A percentile compares a stretch with the other conserved stretches of the same genome.
Evolutionary conservation across 805 yeast species (phyloP).

Genomic region (Nakazawaea anatomiae): DNA sequence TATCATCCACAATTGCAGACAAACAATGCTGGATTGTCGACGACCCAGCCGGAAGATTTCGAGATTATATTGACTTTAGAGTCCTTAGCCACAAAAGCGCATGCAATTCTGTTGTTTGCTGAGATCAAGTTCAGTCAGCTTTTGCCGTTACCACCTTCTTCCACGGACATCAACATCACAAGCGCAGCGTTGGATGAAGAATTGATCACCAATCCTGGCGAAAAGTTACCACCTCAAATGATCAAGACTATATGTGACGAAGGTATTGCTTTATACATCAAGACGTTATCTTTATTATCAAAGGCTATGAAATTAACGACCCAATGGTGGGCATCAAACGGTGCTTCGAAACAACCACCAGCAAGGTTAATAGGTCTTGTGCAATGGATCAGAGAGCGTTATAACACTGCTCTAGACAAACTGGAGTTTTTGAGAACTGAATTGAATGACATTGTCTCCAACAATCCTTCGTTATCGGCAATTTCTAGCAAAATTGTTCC

Average conservation of each 20-base stretch:
- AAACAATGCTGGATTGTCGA: constrained; percentile 16
- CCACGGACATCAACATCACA: constrained; percentile 9
- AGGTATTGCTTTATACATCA: constrained; percentile 79
- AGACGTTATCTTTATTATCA: constrained; percentile 75
- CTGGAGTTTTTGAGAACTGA: constrained; percentile 74
- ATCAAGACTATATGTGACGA: constrained; percentile 68
- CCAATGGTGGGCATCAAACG: constrained; percentile 76
- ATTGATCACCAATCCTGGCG: constrained; percentile 28
- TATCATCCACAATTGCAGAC: constrained; percentile 20
- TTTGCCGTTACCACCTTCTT: constrained; percentile 65
- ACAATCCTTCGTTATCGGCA: constrained; percentile 4
- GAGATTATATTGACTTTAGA: constrained; percentile 49
- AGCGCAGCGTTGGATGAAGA: constrained; percentile 15
- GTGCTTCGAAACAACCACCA: constrained; percentile 26
- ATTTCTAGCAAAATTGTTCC: constrained; percentile 41
- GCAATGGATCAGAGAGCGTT: constrained; percentile 87
- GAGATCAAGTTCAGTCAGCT: constrained; percentile 86
- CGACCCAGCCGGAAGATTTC: constrained; percentile 27
- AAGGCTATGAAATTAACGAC: constrained; percentile 83
- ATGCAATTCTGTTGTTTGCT: constrained; percentile 83
- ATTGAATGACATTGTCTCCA: constrained; percentile 30
- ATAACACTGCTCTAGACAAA: constrained; percentile 82
- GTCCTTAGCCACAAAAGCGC: constrained; percentile 80
- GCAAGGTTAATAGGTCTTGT: constrained; percentile 61
- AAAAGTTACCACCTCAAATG: constrained; percentile 50